Evolutionary conservation across 164 flowering plant genomes (phyloP), one percentile per base, ranked within the genome.

Genomic region (Vitis vinifera): DNA sequence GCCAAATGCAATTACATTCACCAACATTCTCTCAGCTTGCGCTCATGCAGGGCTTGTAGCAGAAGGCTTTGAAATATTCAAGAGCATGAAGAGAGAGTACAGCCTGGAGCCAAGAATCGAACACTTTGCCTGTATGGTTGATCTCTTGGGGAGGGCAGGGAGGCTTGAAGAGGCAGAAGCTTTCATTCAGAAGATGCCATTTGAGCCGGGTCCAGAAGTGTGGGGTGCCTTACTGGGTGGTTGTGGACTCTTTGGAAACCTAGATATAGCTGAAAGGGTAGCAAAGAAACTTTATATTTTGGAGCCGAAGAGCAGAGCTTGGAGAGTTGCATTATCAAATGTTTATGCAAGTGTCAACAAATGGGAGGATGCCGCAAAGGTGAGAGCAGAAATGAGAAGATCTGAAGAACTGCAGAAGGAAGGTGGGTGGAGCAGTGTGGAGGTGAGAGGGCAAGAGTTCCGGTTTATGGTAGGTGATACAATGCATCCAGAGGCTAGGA

Each of bases 371-470:
- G 71, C 74, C 1, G 71, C 10, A 1, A 66, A 47, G 68, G 44
- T 77, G 52, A 70, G 80, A 67, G 68, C 44, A 14, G 71, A 61
- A n/a, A 59, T 76, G 75, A 68, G 57, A 67, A 17, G 50, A 6
- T 2, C 3, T 1, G 59, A 73, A 47, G 64, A 67, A 57, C 74
- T 15, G 76, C 65, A 19, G n/a, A 74, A 69, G 72, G 77, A 68
- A 31, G 77, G 65, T 51, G 77, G 72, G 17, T 80, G 83, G 80
- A 80, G 80, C 74, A 37, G 73, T 52, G 67, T 77, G 27, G 76
- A 77, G 68, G 61, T 77, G 1, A 63, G 63, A 50, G 83, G 83
- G 4, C 51, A 50, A 19, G 31, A 8, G 19, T 52, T 49, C 11
- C 66, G 14, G 27, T 80, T 80, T 58, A 51, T 66, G 67, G 80